A percentile compares a stretch with the other conserved stretches of the same genome.
phyloP scores from a whole-genome alignment of 2,329 filamentous ascomycete species.

The Trichothecium roseum region DNA sequence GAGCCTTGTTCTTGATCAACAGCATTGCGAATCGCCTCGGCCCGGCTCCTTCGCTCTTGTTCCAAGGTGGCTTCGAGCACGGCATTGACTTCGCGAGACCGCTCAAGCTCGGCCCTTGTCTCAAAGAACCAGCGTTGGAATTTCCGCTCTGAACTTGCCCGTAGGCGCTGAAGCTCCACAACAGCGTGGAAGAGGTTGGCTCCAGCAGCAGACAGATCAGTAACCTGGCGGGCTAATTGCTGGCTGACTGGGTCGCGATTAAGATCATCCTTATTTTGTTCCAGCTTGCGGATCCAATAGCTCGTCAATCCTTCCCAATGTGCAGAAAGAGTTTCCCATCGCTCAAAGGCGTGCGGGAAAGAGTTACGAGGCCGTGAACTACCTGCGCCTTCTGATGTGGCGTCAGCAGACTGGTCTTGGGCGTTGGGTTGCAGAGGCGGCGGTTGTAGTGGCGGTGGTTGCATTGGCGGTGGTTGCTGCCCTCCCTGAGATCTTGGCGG shows the following conservation, averaged over 20 bases:
- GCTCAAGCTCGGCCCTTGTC: conserved; percentile 78
- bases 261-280: conserved; percentile 82
- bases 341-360: conserved; percentile 93
- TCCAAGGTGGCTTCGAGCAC: conserved; percentile 69
- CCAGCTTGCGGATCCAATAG: conserved; percentile 90
- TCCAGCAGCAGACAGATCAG: conserved; percentile 90
- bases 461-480: conserved; percentile 10
- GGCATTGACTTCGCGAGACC: conserved; percentile 69
- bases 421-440: conserved; percentile 7
- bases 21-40: conserved; percentile 55
- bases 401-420: conserved; percentile 8
- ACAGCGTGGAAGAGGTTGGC: conserved; percentile 97
- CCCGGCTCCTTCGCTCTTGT: conserved; percentile 59
- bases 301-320: conserved; percentile 97
- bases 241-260: conserved; percentile 73
- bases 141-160: conserved; percentile 91
- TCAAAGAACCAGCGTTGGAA: conserved; percentile 99
- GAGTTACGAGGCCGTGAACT: conserved; percentile 46
- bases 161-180: conserved; percentile 85
- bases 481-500: too few species aligned
- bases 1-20: conserved; percentile 60
- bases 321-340: conserved; percentile 93
- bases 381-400: conserved; percentile 4
- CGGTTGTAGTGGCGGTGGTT: conserved; percentile 7
- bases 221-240: conserved; percentile 87